Evolutionary conservation across 345 rosid species (phyloP).

Genomic region (Eucalyptus polybractea): DNA sequence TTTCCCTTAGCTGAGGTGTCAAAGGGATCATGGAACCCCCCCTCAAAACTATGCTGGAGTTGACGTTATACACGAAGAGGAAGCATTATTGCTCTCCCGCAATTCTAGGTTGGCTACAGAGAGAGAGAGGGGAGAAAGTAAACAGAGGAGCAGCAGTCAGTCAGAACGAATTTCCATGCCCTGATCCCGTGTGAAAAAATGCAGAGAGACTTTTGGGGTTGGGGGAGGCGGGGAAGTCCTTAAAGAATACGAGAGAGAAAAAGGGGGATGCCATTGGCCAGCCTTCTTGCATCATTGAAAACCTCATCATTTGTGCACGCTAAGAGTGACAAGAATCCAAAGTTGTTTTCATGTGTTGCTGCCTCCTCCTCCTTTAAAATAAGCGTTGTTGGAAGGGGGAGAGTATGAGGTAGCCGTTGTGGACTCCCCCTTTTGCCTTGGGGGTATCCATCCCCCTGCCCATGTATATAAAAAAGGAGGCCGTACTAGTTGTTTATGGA

Average conservation of each 20-base stretch:
- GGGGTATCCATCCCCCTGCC: not conserved
- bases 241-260: not conserved
- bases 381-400: not conserved
- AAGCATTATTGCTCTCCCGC: not conserved
- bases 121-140: not conserved
- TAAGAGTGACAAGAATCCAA: not conserved
- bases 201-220: not conserved
- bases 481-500: not conserved
- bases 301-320: not conserved
- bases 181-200: not conserved
- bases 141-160: not conserved
- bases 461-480: not conserved
- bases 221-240: not conserved
- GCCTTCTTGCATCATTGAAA: not conserved
- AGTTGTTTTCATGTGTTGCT: not conserved
- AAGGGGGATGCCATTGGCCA: not conserved
- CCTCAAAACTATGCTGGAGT: not conserved
- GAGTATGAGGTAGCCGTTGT: not conserved
- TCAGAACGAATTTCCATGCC: not conserved
- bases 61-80: not conserved
- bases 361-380: too few species aligned
- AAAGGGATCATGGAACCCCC: not conserved
- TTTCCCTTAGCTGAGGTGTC: not conserved
- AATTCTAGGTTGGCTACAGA: not conserved
- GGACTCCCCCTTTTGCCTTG: not conserved